Conservation (phyloP, 306 rosid species). For the Notholithocarpus densiflorus region DNA sequence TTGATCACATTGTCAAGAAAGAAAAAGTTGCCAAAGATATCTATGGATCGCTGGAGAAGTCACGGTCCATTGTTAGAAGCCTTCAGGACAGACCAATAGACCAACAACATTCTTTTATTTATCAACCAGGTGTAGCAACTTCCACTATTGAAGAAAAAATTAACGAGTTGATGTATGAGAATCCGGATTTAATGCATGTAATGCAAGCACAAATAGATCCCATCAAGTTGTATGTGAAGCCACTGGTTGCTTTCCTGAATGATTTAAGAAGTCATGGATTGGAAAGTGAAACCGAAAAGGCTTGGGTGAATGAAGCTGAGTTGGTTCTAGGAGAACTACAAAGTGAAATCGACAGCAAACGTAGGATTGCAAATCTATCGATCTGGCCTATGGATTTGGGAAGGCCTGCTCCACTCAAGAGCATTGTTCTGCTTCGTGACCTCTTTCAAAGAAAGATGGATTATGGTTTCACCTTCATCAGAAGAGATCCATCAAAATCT, state of each 20-base stretch:
- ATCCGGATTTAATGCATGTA: background rate
- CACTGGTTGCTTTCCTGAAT: no score
- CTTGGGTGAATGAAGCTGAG: slow-evolving; percentile 27
- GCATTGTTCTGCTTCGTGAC: no score
- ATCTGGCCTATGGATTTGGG: slow-evolving; percentile 1
- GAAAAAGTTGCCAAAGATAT: background rate
- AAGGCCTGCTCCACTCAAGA: no score
- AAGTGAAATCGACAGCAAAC: no score
- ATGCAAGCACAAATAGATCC: slow-evolving; percentile 14
- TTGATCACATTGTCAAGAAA: background rate
- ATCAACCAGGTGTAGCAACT: background rate
- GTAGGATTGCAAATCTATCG: background rate
- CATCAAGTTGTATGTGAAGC: no score
- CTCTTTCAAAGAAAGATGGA: no score
- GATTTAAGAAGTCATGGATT: slow-evolving; percentile 1
- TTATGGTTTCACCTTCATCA: no score
- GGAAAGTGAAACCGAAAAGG: slow-evolving; percentile 25
- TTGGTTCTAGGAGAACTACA: no score
- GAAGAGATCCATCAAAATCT: no score
- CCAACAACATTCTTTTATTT: background rate
- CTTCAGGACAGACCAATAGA: slow-evolving; percentile 1
- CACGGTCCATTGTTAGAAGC: background rate
- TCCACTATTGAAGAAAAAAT: background rate
- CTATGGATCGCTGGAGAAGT: background rate
- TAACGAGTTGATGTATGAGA: no score